Conservation (phyloP, 345 rosid species). For the Geranium rotundifolium region DNA sequence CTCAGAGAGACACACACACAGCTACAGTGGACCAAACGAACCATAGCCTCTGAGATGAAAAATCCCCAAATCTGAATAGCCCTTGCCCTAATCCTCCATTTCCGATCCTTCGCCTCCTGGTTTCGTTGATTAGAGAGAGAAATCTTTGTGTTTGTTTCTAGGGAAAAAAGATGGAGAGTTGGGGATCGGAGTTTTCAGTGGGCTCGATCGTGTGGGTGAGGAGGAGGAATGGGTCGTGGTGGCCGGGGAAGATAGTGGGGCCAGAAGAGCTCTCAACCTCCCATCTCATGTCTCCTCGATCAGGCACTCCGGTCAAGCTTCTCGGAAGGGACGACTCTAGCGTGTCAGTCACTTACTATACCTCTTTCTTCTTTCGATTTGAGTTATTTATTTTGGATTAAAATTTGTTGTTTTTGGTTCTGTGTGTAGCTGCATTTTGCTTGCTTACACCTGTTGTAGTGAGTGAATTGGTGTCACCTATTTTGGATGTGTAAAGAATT, state of each 20-base stretch:
- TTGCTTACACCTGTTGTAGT: background rate
- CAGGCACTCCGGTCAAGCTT: conserved; percentile 97
- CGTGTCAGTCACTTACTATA: conserved; percentile 43
- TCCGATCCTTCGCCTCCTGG: conserved; percentile 32
- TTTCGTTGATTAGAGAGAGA: conserved; percentile 15
- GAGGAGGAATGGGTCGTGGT: conserved; percentile 98
- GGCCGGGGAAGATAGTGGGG: conserved; percentile 91
- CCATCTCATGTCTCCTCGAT: conserved; percentile 72
- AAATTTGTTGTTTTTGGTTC: background rate
- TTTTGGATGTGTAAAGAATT: too few species aligned
- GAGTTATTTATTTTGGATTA: background rate
- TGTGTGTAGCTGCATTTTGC: background rate
- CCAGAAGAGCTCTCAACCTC: conserved; percentile 69
- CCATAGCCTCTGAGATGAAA: conserved; percentile 1
- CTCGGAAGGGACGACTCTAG: conserved; percentile 99
- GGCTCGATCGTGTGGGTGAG: conserved; percentile 89
- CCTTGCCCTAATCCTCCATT: conserved; percentile 21
- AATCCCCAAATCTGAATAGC: conserved; percentile 53
- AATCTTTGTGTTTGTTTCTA: background rate
- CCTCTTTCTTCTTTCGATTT: conserved; percentile 4
- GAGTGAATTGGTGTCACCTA: background rate
- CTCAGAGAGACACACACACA: conserved; percentile 6
- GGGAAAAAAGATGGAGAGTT: conserved; percentile 30
- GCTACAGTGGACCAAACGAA: conserved; percentile 6
- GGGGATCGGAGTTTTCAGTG: conserved; percentile 40